Evolutionary conservation across 805 yeast species (phyloP).

Genomic region (Metschnikowia kofuensis): DNA sequence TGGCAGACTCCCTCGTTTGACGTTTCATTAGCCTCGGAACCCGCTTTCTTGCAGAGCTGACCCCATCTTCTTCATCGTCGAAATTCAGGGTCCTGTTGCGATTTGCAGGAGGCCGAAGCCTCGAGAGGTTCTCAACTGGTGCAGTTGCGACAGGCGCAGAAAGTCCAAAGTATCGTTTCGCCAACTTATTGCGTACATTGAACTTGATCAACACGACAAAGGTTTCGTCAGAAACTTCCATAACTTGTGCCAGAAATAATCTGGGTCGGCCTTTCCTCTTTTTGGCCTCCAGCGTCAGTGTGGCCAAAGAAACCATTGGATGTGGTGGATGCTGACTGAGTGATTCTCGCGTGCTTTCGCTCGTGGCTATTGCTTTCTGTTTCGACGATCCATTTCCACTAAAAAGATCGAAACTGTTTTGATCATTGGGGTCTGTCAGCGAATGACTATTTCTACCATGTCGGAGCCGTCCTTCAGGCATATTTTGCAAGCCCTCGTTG

Average conservation of each 20-base stretch:
- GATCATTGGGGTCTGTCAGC: not conserved
- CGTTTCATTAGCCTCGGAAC: not conserved
- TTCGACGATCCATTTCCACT: too few relatives aligned
- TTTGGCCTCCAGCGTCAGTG: not conserved
- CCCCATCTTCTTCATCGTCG: not conserved
- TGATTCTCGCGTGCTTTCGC: too few relatives aligned
- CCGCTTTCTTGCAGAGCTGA: not conserved
- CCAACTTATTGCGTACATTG: slow-evolving; percentile 14
- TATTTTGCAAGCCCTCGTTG: slow-evolving; percentile 16
- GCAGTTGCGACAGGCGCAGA: slow-evolving; percentile 1
- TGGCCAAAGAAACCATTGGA: too few relatives aligned
- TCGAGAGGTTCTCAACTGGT: not conserved
- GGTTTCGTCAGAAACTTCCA: not conserved
- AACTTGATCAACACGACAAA: slow-evolving; percentile 12
- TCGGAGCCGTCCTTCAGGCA: slow-evolving; percentile 16
- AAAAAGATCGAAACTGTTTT: too few relatives aligned
- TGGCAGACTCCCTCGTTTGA: not conserved
- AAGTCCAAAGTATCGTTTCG: slow-evolving; percentile 7
- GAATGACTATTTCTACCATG: slow-evolving; percentile 1
- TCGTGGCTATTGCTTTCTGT: too few relatives aligned
- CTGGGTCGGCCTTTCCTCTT: slow-evolving; percentile 13
- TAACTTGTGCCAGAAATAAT: slow-evolving; percentile 11
- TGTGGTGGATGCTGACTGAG: too few relatives aligned
- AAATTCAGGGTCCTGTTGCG: not conserved
- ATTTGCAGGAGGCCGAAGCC: slow-evolving; percentile 6